Conservation (phyloP, 768 basidiomycete species). For the Tephrocybe sp. region DNA sequence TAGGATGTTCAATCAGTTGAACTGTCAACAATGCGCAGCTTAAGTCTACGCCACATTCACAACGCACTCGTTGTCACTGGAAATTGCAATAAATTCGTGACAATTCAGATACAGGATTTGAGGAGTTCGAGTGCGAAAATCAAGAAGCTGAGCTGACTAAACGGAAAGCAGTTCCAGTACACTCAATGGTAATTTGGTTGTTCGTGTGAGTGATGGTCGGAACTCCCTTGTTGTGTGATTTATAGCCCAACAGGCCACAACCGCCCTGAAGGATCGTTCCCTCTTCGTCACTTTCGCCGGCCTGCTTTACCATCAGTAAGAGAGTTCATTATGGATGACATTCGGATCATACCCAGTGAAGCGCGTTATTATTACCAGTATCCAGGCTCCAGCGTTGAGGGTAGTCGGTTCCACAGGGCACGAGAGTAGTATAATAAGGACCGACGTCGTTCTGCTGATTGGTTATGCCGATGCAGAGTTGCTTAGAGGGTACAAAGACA, state of each 20-base stretch:
- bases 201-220: conserved; percentile 9
- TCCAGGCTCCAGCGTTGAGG: conserved; percentile 11
- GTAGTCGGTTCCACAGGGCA: conserved; percentile 6
- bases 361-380: conserved; percentile 7
- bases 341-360: conserved; percentile 4
- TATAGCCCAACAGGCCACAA: conserved; percentile 13
- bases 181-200: conserved; percentile 11
- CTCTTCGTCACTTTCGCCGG: conserved; percentile 13
- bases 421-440: conserved; percentile 8
- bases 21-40: too few species aligned
- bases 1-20: too few species aligned
- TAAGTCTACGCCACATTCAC: too few species aligned
- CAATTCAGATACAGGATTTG: too few species aligned
- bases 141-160: conserved; percentile 2
- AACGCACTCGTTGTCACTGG: too few species aligned
- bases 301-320: not conserved
- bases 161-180: conserved; percentile 11
- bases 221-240: conserved; percentile 8
- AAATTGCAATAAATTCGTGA: too few species aligned
- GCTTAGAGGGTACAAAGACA: conserved; percentile 5
- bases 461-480: conserved; percentile 7
- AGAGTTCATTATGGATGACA: not conserved
- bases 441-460: conserved; percentile 2
- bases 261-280: conserved; percentile 14
- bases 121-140: too few species aligned